Conservation (phyloP, 1,139 yeast genomes). For the Lodderomyces elongisporus region DNA sequence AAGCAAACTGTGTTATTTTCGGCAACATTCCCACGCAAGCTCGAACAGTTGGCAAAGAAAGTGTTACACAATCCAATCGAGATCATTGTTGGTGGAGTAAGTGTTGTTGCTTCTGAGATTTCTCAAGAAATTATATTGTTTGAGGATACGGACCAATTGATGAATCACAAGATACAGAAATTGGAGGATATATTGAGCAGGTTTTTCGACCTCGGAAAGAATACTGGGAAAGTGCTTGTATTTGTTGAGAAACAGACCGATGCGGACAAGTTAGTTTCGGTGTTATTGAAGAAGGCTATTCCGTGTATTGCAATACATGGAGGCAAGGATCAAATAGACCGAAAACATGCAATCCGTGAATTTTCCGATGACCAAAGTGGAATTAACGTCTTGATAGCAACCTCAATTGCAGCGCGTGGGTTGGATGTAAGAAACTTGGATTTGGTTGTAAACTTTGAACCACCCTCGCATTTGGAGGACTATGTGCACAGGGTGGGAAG, state of each 20-base stretch:
- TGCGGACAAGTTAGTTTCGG: constrained; percentile 66
- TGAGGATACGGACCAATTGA: constrained; percentile 24
- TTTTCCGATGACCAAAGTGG: constrained; percentile 55
- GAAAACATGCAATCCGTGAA: constrained; percentile 69
- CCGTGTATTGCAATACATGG: constrained; percentile 78
- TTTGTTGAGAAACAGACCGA: constrained; percentile 84
- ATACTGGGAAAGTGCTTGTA: constrained; percentile 56
- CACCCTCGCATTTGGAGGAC: constrained; percentile 91
- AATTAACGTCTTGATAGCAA: constrained; percentile 68
- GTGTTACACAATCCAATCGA: constrained; percentile 63
- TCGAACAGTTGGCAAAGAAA: constrained; percentile 70
- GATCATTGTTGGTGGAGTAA: constrained; percentile 76
- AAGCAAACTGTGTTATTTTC: constrained; percentile 90
- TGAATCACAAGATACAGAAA: constrained; percentile 45
- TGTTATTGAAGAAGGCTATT: constrained; percentile 53
- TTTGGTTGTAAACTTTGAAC: constrained; percentile 79
- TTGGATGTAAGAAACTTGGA: constrained; percentile 81
- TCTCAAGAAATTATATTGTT: constrained; percentile 66
- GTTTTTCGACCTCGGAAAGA: constrained; percentile 11
- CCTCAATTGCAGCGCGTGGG: constrained; percentile 94
- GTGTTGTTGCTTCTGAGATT: constrained; percentile 80
- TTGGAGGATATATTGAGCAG: constrained; percentile 17
- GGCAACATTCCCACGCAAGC: constrained; percentile 84
- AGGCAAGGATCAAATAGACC: constrained; percentile 82
- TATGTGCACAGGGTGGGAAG: constrained; percentile 96